A percentile compares a stretch with the other conserved stretches of the same genome.
Evolutionary conservation across 371 early-diverging fungal genomes (phyloP).

Genomic region (Mucor irregularis): DNA sequence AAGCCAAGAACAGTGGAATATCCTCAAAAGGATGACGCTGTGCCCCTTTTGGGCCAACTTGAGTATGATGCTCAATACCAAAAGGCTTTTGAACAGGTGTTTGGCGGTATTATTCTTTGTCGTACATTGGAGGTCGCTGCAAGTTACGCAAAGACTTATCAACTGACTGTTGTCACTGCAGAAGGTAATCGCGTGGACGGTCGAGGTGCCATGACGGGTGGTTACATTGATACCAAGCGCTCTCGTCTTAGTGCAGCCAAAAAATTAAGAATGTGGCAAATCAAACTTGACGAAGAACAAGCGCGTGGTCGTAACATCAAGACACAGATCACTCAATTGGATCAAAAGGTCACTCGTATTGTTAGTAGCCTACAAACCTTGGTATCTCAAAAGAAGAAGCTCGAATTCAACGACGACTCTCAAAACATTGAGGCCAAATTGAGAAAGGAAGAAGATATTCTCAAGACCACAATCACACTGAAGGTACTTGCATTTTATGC

Average conservation of each 20-base stretch:
- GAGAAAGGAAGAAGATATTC: conserved; percentile 54
- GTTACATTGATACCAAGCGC: conserved; percentile 76
- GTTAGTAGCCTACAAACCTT: conserved; percentile 51
- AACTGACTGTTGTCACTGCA: conserved; percentile 85
- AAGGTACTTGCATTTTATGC: not conserved
- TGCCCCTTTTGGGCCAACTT: conserved; percentile 80
- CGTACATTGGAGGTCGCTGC: conserved; percentile 84
- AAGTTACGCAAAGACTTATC: conserved; percentile 73
- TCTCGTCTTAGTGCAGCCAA: conserved; percentile 80
- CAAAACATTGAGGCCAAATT: conserved; percentile 50
- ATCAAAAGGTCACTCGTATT: conserved; percentile 71
- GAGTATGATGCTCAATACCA: conserved; percentile 65
- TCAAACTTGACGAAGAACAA: conserved; percentile 51
- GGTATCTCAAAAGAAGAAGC: conserved; percentile 52
- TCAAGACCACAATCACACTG: conserved; percentile 41
- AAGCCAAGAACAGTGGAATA: conserved; percentile 56
- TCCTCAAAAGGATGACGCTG: conserved; percentile 77
- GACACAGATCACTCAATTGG: conserved; percentile 53
- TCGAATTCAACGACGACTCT: conserved; percentile 54
- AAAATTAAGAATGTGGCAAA: conserved; percentile 35
- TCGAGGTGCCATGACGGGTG: conserved; percentile 94
- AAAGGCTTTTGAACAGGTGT: conserved; percentile 81
- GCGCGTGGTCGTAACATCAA: conserved; percentile 46
- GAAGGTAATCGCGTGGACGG: conserved; percentile 93
- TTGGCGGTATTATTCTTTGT: conserved; percentile 90